Evolutionary conservation across 2,329 filamentous ascomycete species (phyloP).

Genomic region (Elsinoe fawcettii): DNA sequence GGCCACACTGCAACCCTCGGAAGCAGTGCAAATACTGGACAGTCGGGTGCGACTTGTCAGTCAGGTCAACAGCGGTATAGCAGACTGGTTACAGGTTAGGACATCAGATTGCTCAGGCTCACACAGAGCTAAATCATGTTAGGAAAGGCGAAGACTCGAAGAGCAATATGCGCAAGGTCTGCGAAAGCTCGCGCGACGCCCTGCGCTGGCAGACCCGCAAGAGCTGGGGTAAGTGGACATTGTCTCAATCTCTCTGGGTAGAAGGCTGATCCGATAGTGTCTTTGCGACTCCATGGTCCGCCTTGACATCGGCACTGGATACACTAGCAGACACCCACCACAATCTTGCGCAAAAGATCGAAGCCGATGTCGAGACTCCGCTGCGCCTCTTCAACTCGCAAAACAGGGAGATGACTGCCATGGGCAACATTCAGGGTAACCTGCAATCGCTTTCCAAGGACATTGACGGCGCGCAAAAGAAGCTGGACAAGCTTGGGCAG

Average conservation of each 20-base stretch:
- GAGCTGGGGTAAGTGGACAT: slow-evolving; percentile 69
- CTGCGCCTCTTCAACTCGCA: slow-evolving; percentile 66
- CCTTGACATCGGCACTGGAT: slow-evolving; percentile 72
- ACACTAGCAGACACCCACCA: slow-evolving; percentile 77
- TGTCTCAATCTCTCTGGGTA: neutral
- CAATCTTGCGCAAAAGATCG: slow-evolving; percentile 70
- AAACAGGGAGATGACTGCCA: slow-evolving; percentile 68
- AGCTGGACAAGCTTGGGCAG: slow-evolving; percentile 71
- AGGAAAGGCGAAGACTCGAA: slow-evolving; percentile 91
- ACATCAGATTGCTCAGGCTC: neutral
- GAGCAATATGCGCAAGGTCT: slow-evolving; percentile 79
- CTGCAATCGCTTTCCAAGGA: slow-evolving; percentile 73
- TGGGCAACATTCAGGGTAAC: slow-evolving; percentile 75
- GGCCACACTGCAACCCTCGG: slow-evolving; percentile 71
- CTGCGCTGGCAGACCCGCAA: slow-evolving; percentile 64
- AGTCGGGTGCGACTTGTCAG: slow-evolving; percentile 82
- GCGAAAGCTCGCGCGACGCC: slow-evolving; percentile 69
- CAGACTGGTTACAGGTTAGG: slow-evolving; percentile 86
- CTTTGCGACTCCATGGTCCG: slow-evolving; percentile 85
- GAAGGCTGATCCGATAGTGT: slow-evolving; percentile 50
- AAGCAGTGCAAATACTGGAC: slow-evolving; percentile 73
- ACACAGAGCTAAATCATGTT: neutral
- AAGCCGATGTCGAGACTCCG: slow-evolving; percentile 78
- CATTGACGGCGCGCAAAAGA: slow-evolving; percentile 74
- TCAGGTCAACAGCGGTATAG: slow-evolving; percentile 81